Conservation (phyloP, 441 rosid species). For the Pelargonium cotyledonis region DNA sequence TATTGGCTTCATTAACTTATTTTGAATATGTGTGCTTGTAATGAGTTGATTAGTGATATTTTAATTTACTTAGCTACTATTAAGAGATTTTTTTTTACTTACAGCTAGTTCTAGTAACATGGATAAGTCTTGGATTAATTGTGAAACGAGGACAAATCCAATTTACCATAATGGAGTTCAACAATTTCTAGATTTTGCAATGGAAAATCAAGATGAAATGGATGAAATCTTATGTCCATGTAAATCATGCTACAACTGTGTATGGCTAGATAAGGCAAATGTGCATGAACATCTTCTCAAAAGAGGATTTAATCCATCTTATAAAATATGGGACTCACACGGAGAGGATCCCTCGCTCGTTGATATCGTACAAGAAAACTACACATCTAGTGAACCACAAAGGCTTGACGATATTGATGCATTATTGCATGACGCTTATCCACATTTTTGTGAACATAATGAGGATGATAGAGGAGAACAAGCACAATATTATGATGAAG, state of each 20-base stretch:
- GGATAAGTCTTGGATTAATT: background rate
- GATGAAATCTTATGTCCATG: background rate
- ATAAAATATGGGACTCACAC: background rate
- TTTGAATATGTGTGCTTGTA: too few species aligned
- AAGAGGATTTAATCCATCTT: background rate
- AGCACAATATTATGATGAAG: background rate
- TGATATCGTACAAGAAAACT: background rate
- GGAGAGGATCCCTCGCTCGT: background rate
- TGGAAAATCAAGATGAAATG: background rate
- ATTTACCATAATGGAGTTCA: background rate
- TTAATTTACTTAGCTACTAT: too few species aligned
- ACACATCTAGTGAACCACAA: background rate
- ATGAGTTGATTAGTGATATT: too few species aligned
- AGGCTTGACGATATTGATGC: background rate
- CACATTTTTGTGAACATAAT: background rate
- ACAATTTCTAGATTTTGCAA: background rate
- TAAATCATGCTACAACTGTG: background rate
- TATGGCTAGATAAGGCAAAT: background rate
- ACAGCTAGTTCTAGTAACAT: too few species aligned
- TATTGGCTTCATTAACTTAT: too few species aligned
- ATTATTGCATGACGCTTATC: background rate
- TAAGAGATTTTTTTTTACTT: too few species aligned
- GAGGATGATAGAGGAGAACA: background rate
- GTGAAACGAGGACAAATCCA: background rate
- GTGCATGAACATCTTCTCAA: background rate